A percentile compares a stretch with the other conserved stretches of the same genome.
Evolutionary conservation across 768 basidiomycete species (phyloP).

Genomic region (Boletus vermiculosoides): DNA sequence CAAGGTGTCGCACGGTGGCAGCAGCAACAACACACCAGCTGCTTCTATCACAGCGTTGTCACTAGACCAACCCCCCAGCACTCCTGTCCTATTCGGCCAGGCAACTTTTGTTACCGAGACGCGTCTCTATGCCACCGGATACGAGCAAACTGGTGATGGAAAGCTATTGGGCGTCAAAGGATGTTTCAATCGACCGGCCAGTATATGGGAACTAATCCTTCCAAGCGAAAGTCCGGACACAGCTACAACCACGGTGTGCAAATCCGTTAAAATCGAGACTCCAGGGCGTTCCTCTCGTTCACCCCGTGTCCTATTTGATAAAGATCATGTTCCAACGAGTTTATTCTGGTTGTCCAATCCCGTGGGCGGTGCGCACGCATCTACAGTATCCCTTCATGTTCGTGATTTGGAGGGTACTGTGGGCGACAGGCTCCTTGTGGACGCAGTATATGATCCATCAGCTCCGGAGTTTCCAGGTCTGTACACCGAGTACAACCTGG

Average conservation of each 20-base stretch:
- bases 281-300: slow-evolving; percentile 54
- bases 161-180: slow-evolving; percentile 56
- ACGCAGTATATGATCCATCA: slow-evolving; percentile 40
- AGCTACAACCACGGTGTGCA: slow-evolving; percentile 15
- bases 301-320: slow-evolving; percentile 44
- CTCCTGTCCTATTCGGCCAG: slow-evolving; percentile 50
- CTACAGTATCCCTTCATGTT: slow-evolving; percentile 50
- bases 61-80: slow-evolving; percentile 2
- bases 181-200: slow-evolving; percentile 59
- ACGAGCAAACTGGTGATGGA: slow-evolving; percentile 55
- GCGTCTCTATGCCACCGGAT: slow-evolving; percentile 57
- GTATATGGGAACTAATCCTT: slow-evolving; percentile 53
- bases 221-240: slow-evolving; percentile 3
- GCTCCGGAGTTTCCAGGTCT: slow-evolving; percentile 58
- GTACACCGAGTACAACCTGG: slow-evolving; percentile 51
- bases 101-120: slow-evolving; percentile 47
- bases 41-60: slow-evolving; percentile 13
- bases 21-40: slow-evolving; percentile 9
- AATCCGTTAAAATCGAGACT: slow-evolving; percentile 37
- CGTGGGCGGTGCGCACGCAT: slow-evolving; percentile 59
- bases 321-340: slow-evolving; percentile 16
- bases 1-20: not conserved
- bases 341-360: slow-evolving; percentile 56
- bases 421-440: slow-evolving; percentile 36
- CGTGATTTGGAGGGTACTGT: slow-evolving; percentile 33